A percentile compares a stretch with the other conserved stretches of the same genome.
These are phyloP conservation scores for Yamadazyma nakazawae DNA, from an alignment of 805 yeast species.

Conservation along the genomic window DNA sequence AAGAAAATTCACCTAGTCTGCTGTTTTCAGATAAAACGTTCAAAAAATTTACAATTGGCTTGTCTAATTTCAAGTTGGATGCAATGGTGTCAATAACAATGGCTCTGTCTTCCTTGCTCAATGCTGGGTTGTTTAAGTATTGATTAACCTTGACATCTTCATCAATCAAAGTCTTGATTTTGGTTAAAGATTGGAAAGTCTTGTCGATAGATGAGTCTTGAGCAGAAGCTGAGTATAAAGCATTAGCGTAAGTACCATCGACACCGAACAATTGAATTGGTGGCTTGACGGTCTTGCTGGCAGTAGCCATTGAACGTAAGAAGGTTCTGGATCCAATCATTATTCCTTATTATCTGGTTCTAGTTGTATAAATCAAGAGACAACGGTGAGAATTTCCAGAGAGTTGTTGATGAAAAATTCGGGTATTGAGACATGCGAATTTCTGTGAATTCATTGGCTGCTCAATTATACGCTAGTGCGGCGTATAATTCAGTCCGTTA, in stretches of 20 bases:
- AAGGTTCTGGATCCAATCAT: conserved; percentile 14
- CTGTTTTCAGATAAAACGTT: conserved; percentile 89
- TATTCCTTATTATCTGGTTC: not conserved
- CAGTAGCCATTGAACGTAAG: conserved; percentile 71
- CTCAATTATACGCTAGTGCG: conserved; percentile 8
- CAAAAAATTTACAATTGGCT: conserved; percentile 75
- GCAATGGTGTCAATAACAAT: conserved; percentile 62
- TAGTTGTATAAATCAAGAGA: conserved; percentile 1
- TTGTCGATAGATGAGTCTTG: conserved; percentile 73
- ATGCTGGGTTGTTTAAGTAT: conserved; percentile 77
- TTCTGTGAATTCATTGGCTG: conserved; percentile 11
- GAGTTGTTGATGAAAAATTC: conserved; percentile 10
- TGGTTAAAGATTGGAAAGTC: conserved; percentile 61
- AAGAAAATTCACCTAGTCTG: conserved; percentile 70
- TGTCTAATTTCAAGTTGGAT: conserved; percentile 51
- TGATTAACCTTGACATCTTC: conserved; percentile 61
- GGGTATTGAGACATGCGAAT: conserved; percentile 5
- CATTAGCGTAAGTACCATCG: conserved; percentile 96
- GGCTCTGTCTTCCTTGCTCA: conserved; percentile 71
- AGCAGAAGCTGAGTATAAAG: conserved; percentile 88
- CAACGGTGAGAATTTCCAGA: conserved; percentile 5
- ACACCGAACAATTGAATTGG: conserved; percentile 93
- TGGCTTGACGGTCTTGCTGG: conserved; percentile 63
- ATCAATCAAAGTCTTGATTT: conserved; percentile 52
- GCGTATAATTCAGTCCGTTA: conserved; percentile 6